Base-by-base conservation (phyloP, 768 basidiomycete genomes). In the Suillus variegatus region DNA sequence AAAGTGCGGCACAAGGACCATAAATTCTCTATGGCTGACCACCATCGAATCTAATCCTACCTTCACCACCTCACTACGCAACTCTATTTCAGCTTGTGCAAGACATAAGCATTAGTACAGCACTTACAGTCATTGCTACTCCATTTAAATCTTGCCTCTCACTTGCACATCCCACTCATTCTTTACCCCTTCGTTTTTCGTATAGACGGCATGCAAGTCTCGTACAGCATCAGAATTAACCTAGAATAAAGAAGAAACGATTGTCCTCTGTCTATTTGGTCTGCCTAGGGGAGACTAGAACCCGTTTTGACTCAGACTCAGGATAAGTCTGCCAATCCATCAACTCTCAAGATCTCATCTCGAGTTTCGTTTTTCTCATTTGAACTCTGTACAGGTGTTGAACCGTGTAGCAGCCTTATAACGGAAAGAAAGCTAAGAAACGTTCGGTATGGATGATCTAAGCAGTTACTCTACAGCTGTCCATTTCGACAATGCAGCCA, bases 401-500 rank as follows among this genome's bases (percentile, higher is more conserved):
- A 40, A 41, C 16, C 40, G 10, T 18, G 8, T 43, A 43, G 25
- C 25, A 60, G 40, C 2, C 25, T 6, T 20, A 7, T 16, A 58
- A 25, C 18, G 10, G 28, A 32, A 54, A 32, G 4, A 10, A 9
- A 20, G 13, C 56, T 22, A 22, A 38, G n/a, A 16, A 36, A 28
- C 8, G 16, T 41, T 41, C 0, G 25, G 18, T 43, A 43, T 25
- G 10, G 4, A 25, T 20, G 41, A 41, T 18, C 10, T 60, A 12
- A 46, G n/a, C 12, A 13, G 3, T 5, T 28, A 43, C 16, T 47
- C 25, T 25, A 64, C 64, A 16, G 46, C 56, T 64, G 67, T 72
- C 69, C 71, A 75, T 41, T 62, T 55, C 46, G 70, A 56, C 40
- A 75, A 71, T 9, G 60, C 46, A 18, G 70, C 56, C 52, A 74